phyloP scores from a whole-genome alignment of 805 yeast species.

The Cyberlindnera xylosilytica region DNA sequence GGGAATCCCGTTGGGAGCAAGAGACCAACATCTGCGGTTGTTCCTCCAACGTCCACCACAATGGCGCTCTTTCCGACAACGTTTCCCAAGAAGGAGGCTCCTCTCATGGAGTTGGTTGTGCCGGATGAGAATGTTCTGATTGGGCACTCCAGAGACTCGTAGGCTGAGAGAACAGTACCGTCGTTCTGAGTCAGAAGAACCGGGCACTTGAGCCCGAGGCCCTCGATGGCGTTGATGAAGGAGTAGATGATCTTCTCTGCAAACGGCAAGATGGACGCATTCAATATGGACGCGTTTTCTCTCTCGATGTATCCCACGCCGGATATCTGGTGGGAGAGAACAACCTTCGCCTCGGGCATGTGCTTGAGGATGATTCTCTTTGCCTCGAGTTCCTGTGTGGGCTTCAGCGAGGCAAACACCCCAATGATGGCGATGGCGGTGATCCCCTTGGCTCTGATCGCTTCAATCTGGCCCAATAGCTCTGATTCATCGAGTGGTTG shows the following conservation, averaged over 20 bases:
- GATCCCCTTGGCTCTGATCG: constrained; percentile 33
- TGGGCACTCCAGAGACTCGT: constrained; percentile 39
- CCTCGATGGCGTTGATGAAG: constrained; percentile 34
- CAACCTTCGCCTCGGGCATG: constrained; percentile 34
- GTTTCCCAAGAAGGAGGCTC: constrained; percentile 43
- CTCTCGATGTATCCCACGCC: constrained; percentile 43
- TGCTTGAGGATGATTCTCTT: constrained; percentile 31
- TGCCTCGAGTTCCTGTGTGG: constrained; percentile 35
- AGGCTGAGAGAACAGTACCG: constrained; percentile 42
- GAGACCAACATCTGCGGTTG: constrained; percentile 49
- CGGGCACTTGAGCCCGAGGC: constrained; percentile 36
- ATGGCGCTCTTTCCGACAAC: constrained; percentile 29
- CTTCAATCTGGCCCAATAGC: constrained; percentile 27
- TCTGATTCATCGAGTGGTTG: constrained; percentile 31
- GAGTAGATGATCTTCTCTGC: constrained; percentile 41
- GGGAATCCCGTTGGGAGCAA: constrained; percentile 45
- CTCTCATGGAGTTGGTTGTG: constrained; percentile 46
- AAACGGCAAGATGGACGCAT: constrained; percentile 41
- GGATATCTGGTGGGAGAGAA: constrained; percentile 37
- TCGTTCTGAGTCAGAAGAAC: constrained; percentile 45
- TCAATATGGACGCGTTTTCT: constrained; percentile 45
- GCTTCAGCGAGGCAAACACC: constrained; percentile 36
- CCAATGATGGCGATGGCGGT: constrained; percentile 38
- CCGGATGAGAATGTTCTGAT: constrained; percentile 48
- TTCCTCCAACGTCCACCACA: constrained; percentile 49